Evolutionary conservation across 73 alveolate genomes (phyloP).

Genomic region (Halteria grandinella): DNA sequence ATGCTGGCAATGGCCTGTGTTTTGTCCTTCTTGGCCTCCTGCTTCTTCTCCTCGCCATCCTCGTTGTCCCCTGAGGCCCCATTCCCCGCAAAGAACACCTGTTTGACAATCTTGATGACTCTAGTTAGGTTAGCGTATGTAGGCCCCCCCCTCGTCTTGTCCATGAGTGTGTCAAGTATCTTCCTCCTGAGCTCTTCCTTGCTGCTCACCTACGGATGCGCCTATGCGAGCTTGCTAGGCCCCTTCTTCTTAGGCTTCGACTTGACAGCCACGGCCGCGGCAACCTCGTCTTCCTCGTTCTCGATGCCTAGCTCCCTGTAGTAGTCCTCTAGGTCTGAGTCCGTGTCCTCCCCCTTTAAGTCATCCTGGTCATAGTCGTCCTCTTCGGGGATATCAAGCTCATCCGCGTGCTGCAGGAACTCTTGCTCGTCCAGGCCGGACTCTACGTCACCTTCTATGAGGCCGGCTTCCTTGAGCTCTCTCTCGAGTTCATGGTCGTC

Average conservation of each 20-base stretch:
- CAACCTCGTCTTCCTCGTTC: slow-evolving; percentile 50
- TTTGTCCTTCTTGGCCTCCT: no score
- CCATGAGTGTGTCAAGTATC: slow-evolving; percentile 17
- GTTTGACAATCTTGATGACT: slow-evolving; percentile 36
- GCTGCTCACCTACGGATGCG: slow-evolving; percentile 9
- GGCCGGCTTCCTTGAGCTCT: no score
- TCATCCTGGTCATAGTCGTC: no score
- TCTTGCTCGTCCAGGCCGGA: slow-evolving; percentile 8
- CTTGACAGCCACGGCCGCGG: no score
- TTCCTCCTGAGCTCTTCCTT: slow-evolving; percentile 22
- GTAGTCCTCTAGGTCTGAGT: slow-evolving; percentile 41
- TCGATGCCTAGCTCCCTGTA: slow-evolving; percentile 37
- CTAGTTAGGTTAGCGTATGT: slow-evolving; percentile 6
- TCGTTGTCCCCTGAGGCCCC: slow-evolving; percentile 9
- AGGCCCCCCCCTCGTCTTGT: slow-evolving; percentile 1
- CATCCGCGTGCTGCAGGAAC: slow-evolving; percentile 31
- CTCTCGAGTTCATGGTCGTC: no score
- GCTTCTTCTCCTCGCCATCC: background rate
- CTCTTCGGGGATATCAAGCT: slow-evolving; percentile 32
- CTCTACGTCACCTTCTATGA: slow-evolving; percentile 12
- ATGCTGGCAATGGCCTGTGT: background rate
- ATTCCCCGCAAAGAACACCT: slow-evolving; percentile 5
- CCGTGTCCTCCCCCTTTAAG: slow-evolving; percentile 32
- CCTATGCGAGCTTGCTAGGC: background rate
- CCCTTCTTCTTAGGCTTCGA: slow-evolving; percentile 25